phyloP scores from a whole-genome alignment of 495 filamentous ascomycete genomes.

The Hypoxylon trugodes region DNA sequence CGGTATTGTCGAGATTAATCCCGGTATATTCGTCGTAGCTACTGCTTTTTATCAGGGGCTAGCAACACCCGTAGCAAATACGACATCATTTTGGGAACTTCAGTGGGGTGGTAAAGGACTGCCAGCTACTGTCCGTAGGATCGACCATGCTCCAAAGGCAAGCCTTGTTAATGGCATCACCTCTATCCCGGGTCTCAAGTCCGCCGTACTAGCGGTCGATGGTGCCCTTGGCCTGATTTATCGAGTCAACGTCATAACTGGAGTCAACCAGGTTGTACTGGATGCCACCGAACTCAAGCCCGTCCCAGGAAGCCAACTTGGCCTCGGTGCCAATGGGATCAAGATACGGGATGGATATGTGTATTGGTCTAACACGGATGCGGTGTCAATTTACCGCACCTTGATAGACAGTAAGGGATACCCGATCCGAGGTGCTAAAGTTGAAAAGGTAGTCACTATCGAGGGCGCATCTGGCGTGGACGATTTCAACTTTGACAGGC shows the following conservation, averaged over 20 bases:
- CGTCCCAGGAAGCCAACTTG: background rate
- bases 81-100: constrained; percentile 19
- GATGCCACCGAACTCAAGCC: constrained; percentile 32
- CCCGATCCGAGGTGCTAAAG: background rate
- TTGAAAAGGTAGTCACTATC: constrained; percentile 11
- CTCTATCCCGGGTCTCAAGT: constrained; percentile 30
- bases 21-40: constrained; percentile 43
- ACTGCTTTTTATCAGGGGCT: constrained; percentile 30
- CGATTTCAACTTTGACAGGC: constrained; percentile 43
- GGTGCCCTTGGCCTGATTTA: constrained; percentile 44
- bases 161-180: constrained; percentile 49
- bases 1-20: constrained; percentile 45
- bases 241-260: constrained; percentile 46
- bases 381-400: constrained; percentile 42
- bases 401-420: constrained; percentile 40
- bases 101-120: constrained; percentile 1
- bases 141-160: constrained; percentile 22
- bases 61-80: background rate
- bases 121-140: background rate
- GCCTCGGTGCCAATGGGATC: constrained; percentile 48
- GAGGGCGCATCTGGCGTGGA: constrained; percentile 24
- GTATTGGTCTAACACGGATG: constrained; percentile 50
- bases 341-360: constrained; percentile 41
- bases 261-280: constrained; percentile 41
- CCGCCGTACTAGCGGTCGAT: constrained; percentile 48